Evolutionary conservation across 2,329 filamentous ascomycete species (phyloP).

Genomic region (Verticillium longisporum): DNA sequence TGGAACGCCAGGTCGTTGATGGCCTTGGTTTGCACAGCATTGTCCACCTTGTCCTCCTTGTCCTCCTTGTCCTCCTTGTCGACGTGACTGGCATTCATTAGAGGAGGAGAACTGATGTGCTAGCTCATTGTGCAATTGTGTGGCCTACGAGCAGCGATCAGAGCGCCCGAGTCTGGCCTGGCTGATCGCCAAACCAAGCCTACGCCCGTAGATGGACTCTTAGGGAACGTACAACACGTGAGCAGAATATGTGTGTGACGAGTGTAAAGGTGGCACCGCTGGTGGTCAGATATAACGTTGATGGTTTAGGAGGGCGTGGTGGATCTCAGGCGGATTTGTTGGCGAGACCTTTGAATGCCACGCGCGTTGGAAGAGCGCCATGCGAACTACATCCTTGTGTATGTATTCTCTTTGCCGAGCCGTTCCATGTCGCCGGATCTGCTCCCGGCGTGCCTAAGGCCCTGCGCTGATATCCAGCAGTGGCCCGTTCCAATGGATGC

Average conservation of each 20-base stretch:
- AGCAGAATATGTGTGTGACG: background rate
- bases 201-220: too few relatives aligned
- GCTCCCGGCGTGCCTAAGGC: background rate
- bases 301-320: background rate
- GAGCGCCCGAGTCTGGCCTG: too few relatives aligned
- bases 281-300: background rate
- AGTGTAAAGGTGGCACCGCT: background rate
- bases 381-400: slow-evolving; percentile 2
- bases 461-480: background rate
- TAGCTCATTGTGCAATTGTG: too few relatives aligned
- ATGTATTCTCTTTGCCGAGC: background rate
- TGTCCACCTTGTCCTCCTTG: too few relatives aligned
- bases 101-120: too few relatives aligned
- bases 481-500: background rate
- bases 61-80: too few relatives aligned
- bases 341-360: slow-evolving; percentile 1
- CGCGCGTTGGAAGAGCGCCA: slow-evolving; percentile 1
- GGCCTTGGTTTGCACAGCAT: too few relatives aligned
- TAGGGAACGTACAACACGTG: background rate
- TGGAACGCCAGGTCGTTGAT: too few relatives aligned
- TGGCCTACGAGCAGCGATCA: too few relatives aligned
- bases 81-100: too few relatives aligned
- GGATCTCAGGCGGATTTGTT: background rate
- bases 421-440: background rate
- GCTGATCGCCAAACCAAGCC: too few relatives aligned